A percentile compares a stretch with the other conserved stretches of the same genome.
These are phyloP conservation scores for Xerocomus amazonicus DNA, from an alignment of 1,284 basidiomycete genomes.

Conservation along the genomic window DNA sequence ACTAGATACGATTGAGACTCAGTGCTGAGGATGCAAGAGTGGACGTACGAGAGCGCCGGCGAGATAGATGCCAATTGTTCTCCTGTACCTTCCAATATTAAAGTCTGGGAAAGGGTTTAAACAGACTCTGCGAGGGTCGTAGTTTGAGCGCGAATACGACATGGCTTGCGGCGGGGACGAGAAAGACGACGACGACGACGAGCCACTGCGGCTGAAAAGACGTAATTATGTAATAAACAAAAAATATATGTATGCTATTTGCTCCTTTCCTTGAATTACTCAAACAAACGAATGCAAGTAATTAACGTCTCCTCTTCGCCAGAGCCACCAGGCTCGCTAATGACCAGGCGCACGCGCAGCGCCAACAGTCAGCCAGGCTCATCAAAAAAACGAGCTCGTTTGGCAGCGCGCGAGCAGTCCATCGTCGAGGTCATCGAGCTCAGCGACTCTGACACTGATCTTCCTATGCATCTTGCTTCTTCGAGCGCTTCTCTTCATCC, in stretches of 20 bases:
- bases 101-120: conserved; percentile 69
- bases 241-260: not conserved
- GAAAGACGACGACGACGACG: not conserved
- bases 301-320: conserved; percentile 30
- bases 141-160: conserved; percentile 49
- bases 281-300: conserved; percentile 22
- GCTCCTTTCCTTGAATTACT: no score
- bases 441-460: conserved; percentile 28
- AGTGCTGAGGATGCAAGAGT: no score
- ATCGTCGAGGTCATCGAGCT: conserved; percentile 28
- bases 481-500: not conserved
- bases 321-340: conserved; percentile 13
- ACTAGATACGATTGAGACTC: conserved; percentile 44
- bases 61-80: conserved; percentile 86
- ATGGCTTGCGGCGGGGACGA: not conserved
- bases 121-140: conserved; percentile 87
- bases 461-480: not conserved
- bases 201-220: conserved; percentile 2
- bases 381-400: conserved; percentile 16
- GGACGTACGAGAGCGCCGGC: conserved; percentile 83
- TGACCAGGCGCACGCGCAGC: conserved; percentile 16
- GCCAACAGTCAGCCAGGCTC: conserved; percentile 19
- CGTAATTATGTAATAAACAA: conserved; percentile 19
- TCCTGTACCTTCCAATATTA: conserved; percentile 62
- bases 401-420: conserved; percentile 6